Evolutionary conservation across 1,139 yeast genomes (phyloP).

Genomic region (Kodamaea derodonti): DNA sequence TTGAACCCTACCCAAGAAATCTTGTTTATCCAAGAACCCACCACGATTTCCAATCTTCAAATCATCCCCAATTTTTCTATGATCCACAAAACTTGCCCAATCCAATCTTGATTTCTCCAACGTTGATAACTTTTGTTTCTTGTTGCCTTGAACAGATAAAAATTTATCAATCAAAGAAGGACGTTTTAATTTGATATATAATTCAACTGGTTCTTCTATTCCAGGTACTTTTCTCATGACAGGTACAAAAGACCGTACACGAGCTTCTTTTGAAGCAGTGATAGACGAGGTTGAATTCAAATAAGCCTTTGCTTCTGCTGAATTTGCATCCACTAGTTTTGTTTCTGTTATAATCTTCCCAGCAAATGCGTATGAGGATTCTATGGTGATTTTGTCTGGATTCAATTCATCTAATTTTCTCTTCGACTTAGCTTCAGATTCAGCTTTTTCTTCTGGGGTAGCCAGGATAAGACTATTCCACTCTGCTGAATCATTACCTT

Average conservation of each 20-base stretch:
- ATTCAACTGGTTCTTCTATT: constrained; percentile 26
- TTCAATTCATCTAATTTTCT: constrained; percentile 13
- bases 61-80: constrained; percentile 80
- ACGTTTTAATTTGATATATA: constrained; percentile 52
- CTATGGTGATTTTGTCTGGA: constrained; percentile 61
- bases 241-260: constrained; percentile 28
- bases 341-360: constrained; percentile 78
- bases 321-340: constrained; percentile 66
- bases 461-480: not conserved
- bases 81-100: constrained; percentile 94
- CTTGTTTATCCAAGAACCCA: constrained; percentile 90
- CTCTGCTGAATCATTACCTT: constrained; percentile 5
- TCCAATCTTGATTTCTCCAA: constrained; percentile 89
- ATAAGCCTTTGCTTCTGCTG: constrained; percentile 87
- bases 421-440: not conserved
- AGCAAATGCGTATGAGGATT: constrained; percentile 81
- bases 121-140: constrained; percentile 72
- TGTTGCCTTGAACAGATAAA: constrained; percentile 27
- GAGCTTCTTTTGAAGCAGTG: constrained; percentile 12
- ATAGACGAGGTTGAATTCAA: constrained; percentile 49
- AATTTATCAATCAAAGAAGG: constrained; percentile 72
- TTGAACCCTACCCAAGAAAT: constrained; percentile 77
- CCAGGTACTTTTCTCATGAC: constrained; percentile 37
- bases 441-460: not conserved
- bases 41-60: constrained; percentile 70